These are phyloP conservation scores for Lagenaria siceraria DNA, from an alignment of 306 rosid species.

Conservation along the genomic window DNA sequence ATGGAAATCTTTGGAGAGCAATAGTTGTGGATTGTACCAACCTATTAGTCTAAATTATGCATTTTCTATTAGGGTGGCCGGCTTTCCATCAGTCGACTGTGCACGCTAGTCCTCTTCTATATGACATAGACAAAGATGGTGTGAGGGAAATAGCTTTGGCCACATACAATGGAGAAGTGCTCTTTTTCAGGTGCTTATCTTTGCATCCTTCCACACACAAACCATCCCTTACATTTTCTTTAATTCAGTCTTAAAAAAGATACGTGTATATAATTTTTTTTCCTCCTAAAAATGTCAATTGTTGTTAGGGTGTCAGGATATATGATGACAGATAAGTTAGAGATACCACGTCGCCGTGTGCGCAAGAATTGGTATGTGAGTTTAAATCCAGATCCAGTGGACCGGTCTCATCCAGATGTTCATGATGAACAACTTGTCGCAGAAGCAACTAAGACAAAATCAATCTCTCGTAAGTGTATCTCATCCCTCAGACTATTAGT, in stretches of 20 bases:
- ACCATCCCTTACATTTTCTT: not conserved
- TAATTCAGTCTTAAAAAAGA: not conserved
- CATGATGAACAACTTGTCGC: slow-evolving; percentile 50
- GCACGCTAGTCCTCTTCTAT: slow-evolving; percentile 86
- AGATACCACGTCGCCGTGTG: slow-evolving; percentile 71
- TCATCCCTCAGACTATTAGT: not conserved
- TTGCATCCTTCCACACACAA: not conserved
- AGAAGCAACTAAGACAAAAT: slow-evolving; percentile 39
- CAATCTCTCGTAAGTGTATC: slow-evolving; percentile 40
- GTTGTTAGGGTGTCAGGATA: slow-evolving; percentile 83
- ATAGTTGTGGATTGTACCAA: not conserved
- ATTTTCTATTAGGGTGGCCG: slow-evolving; percentile 81
- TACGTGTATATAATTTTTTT: not conserved
- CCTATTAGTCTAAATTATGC: not conserved
- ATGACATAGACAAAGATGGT: slow-evolving; percentile 98
- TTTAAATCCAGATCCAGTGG: slow-evolving; percentile 63
- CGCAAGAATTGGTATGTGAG: slow-evolving; percentile 79
- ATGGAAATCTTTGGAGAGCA: not conserved
- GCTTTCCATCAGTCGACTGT: slow-evolving; percentile 99
- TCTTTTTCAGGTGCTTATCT: slow-evolving; percentile 77
- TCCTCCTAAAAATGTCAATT: not conserved
- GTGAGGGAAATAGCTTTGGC: slow-evolving; percentile 94
- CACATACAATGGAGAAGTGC: slow-evolving; percentile 91
- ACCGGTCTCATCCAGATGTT: slow-evolving; percentile 89
- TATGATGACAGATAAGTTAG: slow-evolving; percentile 87